Evolutionary conservation across 495 filamentous ascomycete genomes (phyloP).

Genomic region (Thermochaetoides thermophila): DNA sequence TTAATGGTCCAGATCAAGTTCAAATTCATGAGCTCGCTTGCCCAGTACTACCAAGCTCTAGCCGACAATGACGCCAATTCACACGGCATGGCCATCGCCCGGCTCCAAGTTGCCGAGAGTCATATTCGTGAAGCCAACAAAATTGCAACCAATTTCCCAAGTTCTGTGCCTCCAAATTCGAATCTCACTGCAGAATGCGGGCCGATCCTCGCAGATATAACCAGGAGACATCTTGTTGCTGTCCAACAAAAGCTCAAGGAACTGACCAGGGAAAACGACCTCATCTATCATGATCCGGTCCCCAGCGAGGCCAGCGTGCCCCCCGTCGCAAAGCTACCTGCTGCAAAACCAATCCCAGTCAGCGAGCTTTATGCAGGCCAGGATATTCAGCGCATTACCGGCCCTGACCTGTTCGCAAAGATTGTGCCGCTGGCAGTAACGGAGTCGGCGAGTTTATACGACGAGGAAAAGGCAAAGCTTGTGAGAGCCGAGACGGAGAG

Average conservation of each 20-base stretch:
- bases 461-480: constrained; percentile 96
- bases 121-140: constrained; percentile 60
- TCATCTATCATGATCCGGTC: constrained; percentile 89
- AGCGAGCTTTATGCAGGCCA: constrained; percentile 93
- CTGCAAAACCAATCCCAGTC: constrained; percentile 95
- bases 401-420: constrained; percentile 91
- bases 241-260: constrained; percentile 67
- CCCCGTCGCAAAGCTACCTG: constrained; percentile 76
- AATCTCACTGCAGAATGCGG: constrained; percentile 76
- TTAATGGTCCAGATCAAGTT: constrained; percentile 76
- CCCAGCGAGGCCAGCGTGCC: constrained; percentile 69
- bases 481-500: constrained; percentile 86
- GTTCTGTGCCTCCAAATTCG: constrained; percentile 59
- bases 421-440: constrained; percentile 95
- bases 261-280: constrained; percentile 86
- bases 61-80: constrained; percentile 79
- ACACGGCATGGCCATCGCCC: constrained; percentile 73
- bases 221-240: constrained; percentile 63
- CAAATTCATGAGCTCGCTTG: constrained; percentile 67
- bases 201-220: constrained; percentile 54
- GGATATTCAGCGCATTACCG: constrained; percentile 92
- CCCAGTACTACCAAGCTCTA: constrained; percentile 87
- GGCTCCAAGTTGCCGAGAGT: constrained; percentile 67
- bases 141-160: constrained; percentile 68
- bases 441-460: constrained; percentile 90